Conservation (phyloP, 352 stramenopile species). For the Plasmopara muralis region DNA sequence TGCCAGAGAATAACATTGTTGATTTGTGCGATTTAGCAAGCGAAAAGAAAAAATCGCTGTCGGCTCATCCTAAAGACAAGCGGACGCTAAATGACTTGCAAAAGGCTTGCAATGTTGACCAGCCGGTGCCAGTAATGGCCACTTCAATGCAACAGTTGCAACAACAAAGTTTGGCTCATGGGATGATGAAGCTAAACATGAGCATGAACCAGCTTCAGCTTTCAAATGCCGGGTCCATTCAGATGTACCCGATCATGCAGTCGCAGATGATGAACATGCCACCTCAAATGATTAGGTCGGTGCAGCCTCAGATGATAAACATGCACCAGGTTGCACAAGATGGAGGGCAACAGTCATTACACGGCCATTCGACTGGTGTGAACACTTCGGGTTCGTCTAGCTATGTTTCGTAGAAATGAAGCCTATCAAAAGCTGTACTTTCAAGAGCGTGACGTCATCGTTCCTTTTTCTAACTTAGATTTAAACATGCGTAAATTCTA, state of each 20-base stretch:
- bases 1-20: constrained; percentile 65
- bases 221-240: constrained; percentile 19
- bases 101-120: constrained; percentile 30
- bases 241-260: constrained; percentile 37
- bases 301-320: constrained; percentile 33
- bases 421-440: not conserved
- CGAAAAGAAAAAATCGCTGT: constrained; percentile 40
- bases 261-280: constrained; percentile 19
- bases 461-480: too few species aligned
- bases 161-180: constrained; percentile 20
- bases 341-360: constrained; percentile 21
- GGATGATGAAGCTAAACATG: constrained; percentile 35
- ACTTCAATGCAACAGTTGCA: constrained; percentile 27
- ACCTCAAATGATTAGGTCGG: constrained; percentile 23
- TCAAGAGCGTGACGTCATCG: too few species aligned
- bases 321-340: constrained; percentile 9
- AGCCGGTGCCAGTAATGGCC: constrained; percentile 32
- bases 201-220: constrained; percentile 38
- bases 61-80: constrained; percentile 26
- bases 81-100: constrained; percentile 58
- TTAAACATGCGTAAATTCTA: too few species aligned
- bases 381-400: too few species aligned
- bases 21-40: constrained; percentile 48
- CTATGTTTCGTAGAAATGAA: not conserved
- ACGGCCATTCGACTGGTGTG: constrained; percentile 5